Evolutionary conservation across 305 asterid genomes (phyloP).

Genomic region (Coffea humblotiana): DNA sequence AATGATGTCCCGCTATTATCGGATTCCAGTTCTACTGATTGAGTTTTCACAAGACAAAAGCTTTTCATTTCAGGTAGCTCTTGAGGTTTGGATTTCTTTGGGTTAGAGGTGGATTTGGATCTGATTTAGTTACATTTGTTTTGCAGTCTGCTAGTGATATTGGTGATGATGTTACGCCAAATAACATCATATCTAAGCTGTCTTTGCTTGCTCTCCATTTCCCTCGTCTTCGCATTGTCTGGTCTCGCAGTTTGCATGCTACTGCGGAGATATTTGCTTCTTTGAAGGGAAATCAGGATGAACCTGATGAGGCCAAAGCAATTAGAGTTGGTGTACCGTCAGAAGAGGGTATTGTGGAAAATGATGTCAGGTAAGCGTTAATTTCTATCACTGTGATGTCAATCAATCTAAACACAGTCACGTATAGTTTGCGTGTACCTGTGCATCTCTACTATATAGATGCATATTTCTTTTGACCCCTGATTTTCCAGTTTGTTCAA

Average conservation of each 20-base stretch:
- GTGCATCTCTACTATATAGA: background rate
- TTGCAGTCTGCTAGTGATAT: constrained; percentile 88
- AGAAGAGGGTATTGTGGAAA: constrained; percentile 83
- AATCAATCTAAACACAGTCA: too few species aligned
- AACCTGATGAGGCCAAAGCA: constrained; percentile 94
- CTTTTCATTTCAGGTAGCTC: constrained; percentile 87
- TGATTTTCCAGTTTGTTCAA: background rate
- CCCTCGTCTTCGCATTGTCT: constrained; percentile 90
- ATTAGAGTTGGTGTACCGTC: constrained; percentile 95
- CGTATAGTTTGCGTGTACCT: background rate
- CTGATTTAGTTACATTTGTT: constrained; percentile 18
- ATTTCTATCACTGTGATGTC: constrained; percentile 3
- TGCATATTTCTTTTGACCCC: background rate
- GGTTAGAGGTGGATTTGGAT: constrained; percentile 9
- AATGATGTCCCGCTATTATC: constrained; percentile 96
- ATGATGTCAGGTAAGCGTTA: constrained; percentile 68
- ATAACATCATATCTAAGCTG: constrained; percentile 88
- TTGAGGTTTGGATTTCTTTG: background rate
- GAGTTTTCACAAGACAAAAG: constrained; percentile 98
- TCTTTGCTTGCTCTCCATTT: constrained; percentile 93
- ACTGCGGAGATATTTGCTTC: constrained; percentile 83
- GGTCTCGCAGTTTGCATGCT: constrained; percentile 97
- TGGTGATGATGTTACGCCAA: constrained; percentile 87
- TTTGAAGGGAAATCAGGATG: constrained; percentile 97
- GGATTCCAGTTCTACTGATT: constrained; percentile 90